These are phyloP conservation scores for Mediolabrus comicus DNA, from an alignment of 108 stramenopile genomes.

Conservation along the genomic window DNA sequence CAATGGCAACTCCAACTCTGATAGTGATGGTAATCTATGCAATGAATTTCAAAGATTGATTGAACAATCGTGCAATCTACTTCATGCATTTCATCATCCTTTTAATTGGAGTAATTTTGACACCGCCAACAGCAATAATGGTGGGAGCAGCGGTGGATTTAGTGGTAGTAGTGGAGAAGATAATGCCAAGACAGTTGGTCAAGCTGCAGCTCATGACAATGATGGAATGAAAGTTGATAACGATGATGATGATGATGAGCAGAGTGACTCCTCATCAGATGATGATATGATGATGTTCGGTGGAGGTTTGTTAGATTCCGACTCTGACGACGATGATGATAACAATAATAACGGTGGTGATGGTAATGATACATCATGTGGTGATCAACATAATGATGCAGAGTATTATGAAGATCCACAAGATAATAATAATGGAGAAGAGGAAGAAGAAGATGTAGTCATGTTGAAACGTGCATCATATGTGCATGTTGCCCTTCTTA, in stretches of 20 bases:
- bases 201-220: neutral
- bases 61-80: too few relatives aligned
- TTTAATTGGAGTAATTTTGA: too few relatives aligned
- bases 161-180: too few relatives aligned
- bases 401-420: neutral
- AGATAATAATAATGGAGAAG: neutral
- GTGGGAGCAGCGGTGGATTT: too few relatives aligned
- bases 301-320: slow-evolving; percentile 7
- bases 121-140: too few relatives aligned
- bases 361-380: neutral
- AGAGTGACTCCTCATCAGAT: neutral
- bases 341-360: too few relatives aligned
- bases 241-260: slow-evolving; percentile 20
- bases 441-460: slow-evolving; percentile 28
- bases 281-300: slow-evolving; percentile 25
- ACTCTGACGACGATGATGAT: slow-evolving; percentile 15
- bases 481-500: slow-evolving; percentile 36
- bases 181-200: too few relatives aligned
- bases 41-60: too few relatives aligned
- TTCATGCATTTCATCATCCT: too few relatives aligned
- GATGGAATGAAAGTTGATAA: slow-evolving; percentile 1
- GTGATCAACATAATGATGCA: neutral
- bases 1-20: neutral
- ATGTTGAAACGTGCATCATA: slow-evolving; percentile 37
- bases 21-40: neutral